Evolutionary conservation across 176 grass and related monocot genomes (phyloP).

Genomic region (Oryza officinalis): DNA sequence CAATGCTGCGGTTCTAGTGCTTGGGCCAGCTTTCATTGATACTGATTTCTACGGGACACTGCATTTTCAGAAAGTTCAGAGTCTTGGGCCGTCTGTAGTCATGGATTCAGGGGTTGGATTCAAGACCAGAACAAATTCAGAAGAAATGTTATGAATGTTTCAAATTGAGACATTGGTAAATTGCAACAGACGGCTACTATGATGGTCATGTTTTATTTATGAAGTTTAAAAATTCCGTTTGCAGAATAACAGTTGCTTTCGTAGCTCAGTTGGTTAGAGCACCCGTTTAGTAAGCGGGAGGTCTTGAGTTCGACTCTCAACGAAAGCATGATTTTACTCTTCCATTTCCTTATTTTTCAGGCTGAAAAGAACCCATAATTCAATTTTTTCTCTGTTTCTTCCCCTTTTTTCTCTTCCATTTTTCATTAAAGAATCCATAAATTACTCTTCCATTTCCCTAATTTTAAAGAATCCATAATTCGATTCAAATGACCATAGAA

Average conservation of each 20-base stretch:
- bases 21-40: neutral
- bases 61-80: neutral
- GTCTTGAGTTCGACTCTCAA: conserved; percentile 97
- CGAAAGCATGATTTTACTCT: conserved; percentile 31
- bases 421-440: no score
- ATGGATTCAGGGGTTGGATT: neutral
- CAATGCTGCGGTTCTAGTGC: neutral
- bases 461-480: no score
- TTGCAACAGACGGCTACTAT: neutral
- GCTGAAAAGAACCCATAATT: no score
- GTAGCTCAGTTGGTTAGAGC: conserved; percentile 96
- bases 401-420: no score
- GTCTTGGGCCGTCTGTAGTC: neutral
- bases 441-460: no score
- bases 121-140: neutral
- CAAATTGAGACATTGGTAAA: neutral
- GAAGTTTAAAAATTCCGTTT: neutral
- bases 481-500: no score
- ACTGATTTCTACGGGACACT: neutral
- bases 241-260: conserved; percentile 32
- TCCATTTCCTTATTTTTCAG: no score
- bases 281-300: conserved; percentile 97
- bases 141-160: neutral
- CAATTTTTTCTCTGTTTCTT: no score
- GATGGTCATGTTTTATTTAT: neutral